Conservation (phyloP, 2,329 filamentous ascomycete genomes). For the Verticillium zaregamsianum region DNA sequence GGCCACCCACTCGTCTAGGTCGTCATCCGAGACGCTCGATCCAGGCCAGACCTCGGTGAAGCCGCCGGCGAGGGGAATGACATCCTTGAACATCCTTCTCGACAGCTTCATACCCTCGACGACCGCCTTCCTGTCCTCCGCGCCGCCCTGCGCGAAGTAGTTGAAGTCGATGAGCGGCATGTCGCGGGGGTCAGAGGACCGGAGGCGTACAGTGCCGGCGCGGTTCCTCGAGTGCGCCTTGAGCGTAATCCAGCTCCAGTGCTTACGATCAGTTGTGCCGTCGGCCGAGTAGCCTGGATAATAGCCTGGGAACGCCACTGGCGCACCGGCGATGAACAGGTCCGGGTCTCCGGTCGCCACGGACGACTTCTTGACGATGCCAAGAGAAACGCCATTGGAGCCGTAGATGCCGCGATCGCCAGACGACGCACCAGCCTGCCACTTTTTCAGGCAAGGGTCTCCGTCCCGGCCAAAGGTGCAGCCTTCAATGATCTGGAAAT, state of each 20-base stretch:
- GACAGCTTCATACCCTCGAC: slow-evolving; percentile 41
- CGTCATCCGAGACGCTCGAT: slow-evolving; percentile 30
- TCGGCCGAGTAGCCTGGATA: slow-evolving; percentile 22
- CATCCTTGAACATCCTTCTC: slow-evolving; percentile 26
- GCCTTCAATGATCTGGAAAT: slow-evolving; percentile 21
- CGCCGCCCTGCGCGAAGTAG: slow-evolving; percentile 36
- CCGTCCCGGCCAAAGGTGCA: slow-evolving; percentile 22
- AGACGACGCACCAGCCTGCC: slow-evolving; percentile 16
- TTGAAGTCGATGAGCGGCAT: slow-evolving; percentile 55
- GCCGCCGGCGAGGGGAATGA: slow-evolving; percentile 21
- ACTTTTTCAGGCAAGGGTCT: slow-evolving; percentile 31
- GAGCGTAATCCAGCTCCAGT: slow-evolving; percentile 37
- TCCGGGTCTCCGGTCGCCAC: slow-evolving; percentile 21
- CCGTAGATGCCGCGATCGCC: slow-evolving; percentile 24
- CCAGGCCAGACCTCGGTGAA: slow-evolving; percentile 26
- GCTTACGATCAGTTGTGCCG: slow-evolving; percentile 26
- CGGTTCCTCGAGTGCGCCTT: slow-evolving; percentile 56
- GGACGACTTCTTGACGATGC: slow-evolving; percentile 25
- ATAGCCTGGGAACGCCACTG: slow-evolving; percentile 21
- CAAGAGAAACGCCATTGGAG: slow-evolving; percentile 26
- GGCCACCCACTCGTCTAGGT: slow-evolving; percentile 42
- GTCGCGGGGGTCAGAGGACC: slow-evolving; percentile 54
- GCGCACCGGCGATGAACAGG: slow-evolving; percentile 23
- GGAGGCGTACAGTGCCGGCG: slow-evolving; percentile 51
- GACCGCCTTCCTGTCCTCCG: slow-evolving; percentile 39